Percentiles rank a stretch among this genome's conserved stretches.
phyloP scores from a whole-genome alignment of 495 filamentous ascomycete species.

The Bathelium albidoporum region DNA sequence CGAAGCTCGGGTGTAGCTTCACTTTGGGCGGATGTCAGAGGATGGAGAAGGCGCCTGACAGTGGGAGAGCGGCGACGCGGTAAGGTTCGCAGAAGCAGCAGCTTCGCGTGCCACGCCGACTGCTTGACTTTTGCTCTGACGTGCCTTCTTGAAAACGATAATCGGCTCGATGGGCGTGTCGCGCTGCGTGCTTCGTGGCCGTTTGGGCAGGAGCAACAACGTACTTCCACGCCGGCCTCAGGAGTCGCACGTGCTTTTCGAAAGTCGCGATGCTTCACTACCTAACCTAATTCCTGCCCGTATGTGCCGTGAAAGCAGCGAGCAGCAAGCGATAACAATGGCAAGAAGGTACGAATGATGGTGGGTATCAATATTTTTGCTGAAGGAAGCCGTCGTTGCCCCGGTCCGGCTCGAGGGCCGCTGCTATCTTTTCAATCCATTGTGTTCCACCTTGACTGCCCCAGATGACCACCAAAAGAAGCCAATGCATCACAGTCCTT shows the following conservation, averaged over 20 bases:
- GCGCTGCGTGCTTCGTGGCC: background rate
- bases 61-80: background rate
- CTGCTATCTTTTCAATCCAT: slow-evolving; percentile 1
- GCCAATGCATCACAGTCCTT: background rate
- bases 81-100: background rate
- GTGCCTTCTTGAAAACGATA: background rate
- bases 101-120: background rate
- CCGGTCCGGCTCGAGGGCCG: background rate
- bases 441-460: background rate
- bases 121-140: background rate
- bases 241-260: background rate
- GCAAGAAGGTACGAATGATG: background rate
- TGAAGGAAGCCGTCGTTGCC: background rate
- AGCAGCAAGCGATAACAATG: background rate
- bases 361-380: background rate
- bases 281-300: background rate
- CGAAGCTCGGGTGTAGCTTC: background rate
- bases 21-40: background rate
- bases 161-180: background rate
- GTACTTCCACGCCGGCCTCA: background rate
- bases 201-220: slow-evolving; percentile 2
- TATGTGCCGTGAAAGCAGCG: background rate
- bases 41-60: slow-evolving; percentile 1
- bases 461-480: background rate
- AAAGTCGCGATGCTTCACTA: background rate